Evolutionary conservation across 306 rosid species (phyloP).

Genomic region (Quillaja saponaria): DNA sequence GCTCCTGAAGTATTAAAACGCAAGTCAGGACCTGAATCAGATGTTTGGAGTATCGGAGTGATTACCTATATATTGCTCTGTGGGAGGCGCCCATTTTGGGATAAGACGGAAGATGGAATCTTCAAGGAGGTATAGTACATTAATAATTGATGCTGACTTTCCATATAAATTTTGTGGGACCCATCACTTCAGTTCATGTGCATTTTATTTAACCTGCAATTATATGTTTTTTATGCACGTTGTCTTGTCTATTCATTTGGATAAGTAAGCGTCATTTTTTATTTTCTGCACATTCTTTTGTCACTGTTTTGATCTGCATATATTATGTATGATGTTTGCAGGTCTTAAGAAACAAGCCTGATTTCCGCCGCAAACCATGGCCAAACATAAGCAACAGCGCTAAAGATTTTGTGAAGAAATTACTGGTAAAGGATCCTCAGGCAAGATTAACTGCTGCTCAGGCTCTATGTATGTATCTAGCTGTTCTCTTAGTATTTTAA

Average conservation of each 20-base stretch:
- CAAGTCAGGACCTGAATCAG: constrained; percentile 98
- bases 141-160: constrained; percentile 24
- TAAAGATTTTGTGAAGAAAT: constrained; percentile 92
- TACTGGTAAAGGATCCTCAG: constrained; percentile 92
- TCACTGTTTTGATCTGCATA: constrained; percentile 8
- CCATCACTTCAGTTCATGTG: constrained; percentile 4
- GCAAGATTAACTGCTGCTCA: constrained; percentile 99
- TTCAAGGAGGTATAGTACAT: constrained; percentile 85
- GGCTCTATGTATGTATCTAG: constrained; percentile 79
- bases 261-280: not conserved
- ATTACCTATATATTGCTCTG: constrained; percentile 96
- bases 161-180: constrained; percentile 18
- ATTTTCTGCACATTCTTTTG: not conserved
- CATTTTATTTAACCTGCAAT: not conserved
- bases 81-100: constrained; percentile 99
- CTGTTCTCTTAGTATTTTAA: constrained; percentile 25
- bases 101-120: constrained; percentile 99
- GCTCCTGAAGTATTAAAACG: constrained; percentile 99
- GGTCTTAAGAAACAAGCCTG: constrained; percentile 94
- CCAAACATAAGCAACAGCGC: constrained; percentile 71
- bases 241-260: not conserved
- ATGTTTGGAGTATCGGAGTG: constrained; percentile 99
- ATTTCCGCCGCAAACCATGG: constrained; percentile 98
- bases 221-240: not conserved
- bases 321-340: constrained; percentile 31